Evolutionary conservation across 805 yeast species (phyloP).

Genomic region (Torulaspora microellipsoides): DNA sequence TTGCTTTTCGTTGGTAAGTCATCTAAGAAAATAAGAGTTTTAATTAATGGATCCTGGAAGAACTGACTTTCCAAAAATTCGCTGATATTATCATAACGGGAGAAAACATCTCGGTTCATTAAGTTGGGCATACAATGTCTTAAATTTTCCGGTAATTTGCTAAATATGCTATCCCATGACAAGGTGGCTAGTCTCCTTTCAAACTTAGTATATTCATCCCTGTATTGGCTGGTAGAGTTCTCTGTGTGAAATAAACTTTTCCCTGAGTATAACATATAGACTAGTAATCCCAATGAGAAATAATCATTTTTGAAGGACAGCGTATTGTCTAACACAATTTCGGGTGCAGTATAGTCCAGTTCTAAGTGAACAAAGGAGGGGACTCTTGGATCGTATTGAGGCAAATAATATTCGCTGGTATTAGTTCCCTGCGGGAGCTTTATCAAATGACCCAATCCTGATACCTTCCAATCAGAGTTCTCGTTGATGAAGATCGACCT

Average conservation of each 20-base stretch:
- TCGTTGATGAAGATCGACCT: conserved; percentile 69
- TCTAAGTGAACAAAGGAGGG: conserved; percentile 69
- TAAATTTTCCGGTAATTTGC: conserved; percentile 57
- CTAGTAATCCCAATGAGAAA: conserved; percentile 77
- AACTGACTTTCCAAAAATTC: conserved; percentile 67
- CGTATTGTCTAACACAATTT: conserved; percentile 60
- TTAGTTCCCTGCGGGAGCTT: conserved; percentile 47
- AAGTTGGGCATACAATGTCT: conserved; percentile 45
- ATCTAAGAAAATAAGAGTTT: conserved; percentile 75
- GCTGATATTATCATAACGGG: conserved; percentile 43
- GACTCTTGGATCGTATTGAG: conserved; percentile 69
- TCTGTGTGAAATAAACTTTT: conserved; percentile 46
- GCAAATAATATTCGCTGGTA: conserved; percentile 56
- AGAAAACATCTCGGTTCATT: conserved; percentile 52
- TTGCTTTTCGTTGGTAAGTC: conserved; percentile 70
- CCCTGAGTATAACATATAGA: conserved; percentile 63
- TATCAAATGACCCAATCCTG: conserved; percentile 59
- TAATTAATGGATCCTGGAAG: conserved; percentile 78
- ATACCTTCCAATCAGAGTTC: conserved; percentile 90
- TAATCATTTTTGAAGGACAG: conserved; percentile 70
- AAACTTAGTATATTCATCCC: conserved; percentile 49
- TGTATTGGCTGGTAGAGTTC: conserved; percentile 56
- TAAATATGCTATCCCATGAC: conserved; percentile 41
- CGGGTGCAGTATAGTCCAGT: conserved; percentile 80
- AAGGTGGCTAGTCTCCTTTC: conserved; percentile 41